Conservation (phyloP, 2,329 filamentous ascomycete species). For the Fusarium aywerte region DNA sequence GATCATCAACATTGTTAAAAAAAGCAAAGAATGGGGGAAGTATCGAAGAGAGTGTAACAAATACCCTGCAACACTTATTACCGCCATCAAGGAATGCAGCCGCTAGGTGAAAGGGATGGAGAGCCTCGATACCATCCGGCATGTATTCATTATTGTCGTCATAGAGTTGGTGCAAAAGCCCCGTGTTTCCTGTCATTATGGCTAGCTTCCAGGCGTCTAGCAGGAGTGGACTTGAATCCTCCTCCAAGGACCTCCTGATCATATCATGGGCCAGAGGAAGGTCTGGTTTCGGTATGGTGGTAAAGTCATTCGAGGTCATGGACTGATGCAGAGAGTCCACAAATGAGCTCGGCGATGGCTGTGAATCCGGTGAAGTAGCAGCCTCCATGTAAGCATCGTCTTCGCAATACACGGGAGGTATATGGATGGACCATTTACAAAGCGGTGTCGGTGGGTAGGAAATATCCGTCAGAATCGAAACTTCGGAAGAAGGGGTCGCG, state of each 20-base stretch:
- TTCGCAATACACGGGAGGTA: not conserved
- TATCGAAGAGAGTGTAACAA: not conserved
- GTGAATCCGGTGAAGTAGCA: too few species aligned
- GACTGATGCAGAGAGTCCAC: not conserved
- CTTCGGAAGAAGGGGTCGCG: too few species aligned
- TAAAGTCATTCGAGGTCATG: not conserved
- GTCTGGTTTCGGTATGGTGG: not conserved
- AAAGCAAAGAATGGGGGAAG: not conserved
- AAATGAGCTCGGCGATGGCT: not conserved
- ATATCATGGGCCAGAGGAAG: slow-evolving; percentile 6
- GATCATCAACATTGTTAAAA: slow-evolving; percentile 1
- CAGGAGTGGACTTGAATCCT: not conserved
- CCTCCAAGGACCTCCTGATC: not conserved
- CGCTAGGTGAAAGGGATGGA: slow-evolving; percentile 16
- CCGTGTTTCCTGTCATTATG: slow-evolving; percentile 10
- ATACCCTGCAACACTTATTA: not conserved
- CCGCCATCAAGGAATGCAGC: slow-evolving; percentile 17
- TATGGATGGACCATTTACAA: too few species aligned
- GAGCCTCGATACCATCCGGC: not conserved
- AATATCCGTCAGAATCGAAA: too few species aligned
- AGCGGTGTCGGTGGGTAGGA: too few species aligned
- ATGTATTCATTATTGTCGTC: rapidly evolving
- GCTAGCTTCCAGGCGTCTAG: slow-evolving; percentile 22
- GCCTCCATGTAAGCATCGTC: too few species aligned
- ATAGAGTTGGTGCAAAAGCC: not conserved